Percentiles rank a stretch among this genome's conserved stretches.
phyloP scores from a whole-genome alignment of 306 rosid species.

The Trifolium subterraneum region DNA sequence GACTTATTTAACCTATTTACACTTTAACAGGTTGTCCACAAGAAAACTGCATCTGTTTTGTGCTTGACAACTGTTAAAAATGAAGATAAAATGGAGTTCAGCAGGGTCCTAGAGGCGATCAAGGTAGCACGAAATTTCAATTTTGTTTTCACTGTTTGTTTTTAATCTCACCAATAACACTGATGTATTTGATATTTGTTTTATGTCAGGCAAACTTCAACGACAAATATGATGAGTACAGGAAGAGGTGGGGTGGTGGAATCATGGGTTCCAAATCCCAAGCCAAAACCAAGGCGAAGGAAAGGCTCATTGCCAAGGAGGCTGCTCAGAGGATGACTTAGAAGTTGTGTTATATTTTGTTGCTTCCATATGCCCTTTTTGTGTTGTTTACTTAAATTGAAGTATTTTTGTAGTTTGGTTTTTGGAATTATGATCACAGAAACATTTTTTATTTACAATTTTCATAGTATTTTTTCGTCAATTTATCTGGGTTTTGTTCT shows the following conservation, averaged over 20 bases:
- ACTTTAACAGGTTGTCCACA: slow-evolving; percentile 62
- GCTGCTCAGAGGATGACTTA: slow-evolving; percentile 77
- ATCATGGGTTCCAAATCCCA: slow-evolving; percentile 91
- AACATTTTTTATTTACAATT: slow-evolving; percentile 33
- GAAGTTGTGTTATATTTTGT: slow-evolving; percentile 21
- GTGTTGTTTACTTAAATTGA: slow-evolving; percentile 6
- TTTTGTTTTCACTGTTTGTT: too few relatives aligned
- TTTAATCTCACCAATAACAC: background rate
- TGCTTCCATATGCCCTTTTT: background rate
- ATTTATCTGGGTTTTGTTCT: background rate
- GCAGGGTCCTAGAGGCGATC: slow-evolving; percentile 75
- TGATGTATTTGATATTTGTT: background rate
- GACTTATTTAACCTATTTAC: background rate
- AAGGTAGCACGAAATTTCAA: slow-evolving; percentile 51
- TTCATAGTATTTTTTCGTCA: background rate
- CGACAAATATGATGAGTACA: slow-evolving; percentile 77
- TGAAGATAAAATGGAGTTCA: slow-evolving; percentile 80
- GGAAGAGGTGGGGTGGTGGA: slow-evolving; percentile 91
- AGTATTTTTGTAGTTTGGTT: background rate
- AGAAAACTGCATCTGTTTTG: slow-evolving; percentile 81
- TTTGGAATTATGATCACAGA: background rate
- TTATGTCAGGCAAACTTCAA: slow-evolving; percentile 76
- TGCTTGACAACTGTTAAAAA: slow-evolving; percentile 86
- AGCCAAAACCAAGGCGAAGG: slow-evolving; percentile 81
- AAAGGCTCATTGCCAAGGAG: slow-evolving; percentile 75